Conservation (phyloP, 2,329 filamentous ascomycete species). For the Microsporum ferrugineum region DNA sequence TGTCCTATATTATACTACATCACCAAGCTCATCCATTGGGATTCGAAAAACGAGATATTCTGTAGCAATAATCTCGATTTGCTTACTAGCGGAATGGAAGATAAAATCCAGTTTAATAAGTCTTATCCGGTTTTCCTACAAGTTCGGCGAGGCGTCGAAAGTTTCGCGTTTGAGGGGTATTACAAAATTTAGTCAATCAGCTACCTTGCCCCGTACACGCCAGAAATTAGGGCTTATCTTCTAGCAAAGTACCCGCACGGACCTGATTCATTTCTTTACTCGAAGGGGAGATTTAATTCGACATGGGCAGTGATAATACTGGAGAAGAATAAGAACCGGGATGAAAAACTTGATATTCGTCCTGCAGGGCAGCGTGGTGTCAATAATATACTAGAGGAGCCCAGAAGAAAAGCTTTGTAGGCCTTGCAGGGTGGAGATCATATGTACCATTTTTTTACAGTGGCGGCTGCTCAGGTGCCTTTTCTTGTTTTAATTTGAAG, state of each 20-base stretch:
- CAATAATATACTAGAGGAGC: neutral
- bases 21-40: constrained; percentile 8
- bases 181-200: constrained; percentile 5
- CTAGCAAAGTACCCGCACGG: neutral
- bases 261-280: neutral
- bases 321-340: neutral
- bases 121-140: constrained; percentile 10
- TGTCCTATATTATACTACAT: constrained; percentile 7
- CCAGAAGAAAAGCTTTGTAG: neutral
- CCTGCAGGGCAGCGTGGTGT: neutral
- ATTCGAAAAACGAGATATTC: constrained; percentile 7
- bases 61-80: constrained; percentile 9
- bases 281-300: no score
- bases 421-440: no score
- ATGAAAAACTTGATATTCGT: neutral
- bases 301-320: constrained; percentile 1
- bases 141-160: neutral
- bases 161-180: constrained; percentile 4
- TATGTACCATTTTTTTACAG: no score
- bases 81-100: neutral
- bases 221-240: constrained; percentile 6
- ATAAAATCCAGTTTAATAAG: neutral
- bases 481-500: no score
- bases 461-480: no score
- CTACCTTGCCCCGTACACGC: constrained; percentile 7